Evolutionary conservation across 2,329 filamentous ascomycete genomes (phyloP), one percentile per base, ranked within the genome.

Genomic region (Monosporascus sp.): DNA sequence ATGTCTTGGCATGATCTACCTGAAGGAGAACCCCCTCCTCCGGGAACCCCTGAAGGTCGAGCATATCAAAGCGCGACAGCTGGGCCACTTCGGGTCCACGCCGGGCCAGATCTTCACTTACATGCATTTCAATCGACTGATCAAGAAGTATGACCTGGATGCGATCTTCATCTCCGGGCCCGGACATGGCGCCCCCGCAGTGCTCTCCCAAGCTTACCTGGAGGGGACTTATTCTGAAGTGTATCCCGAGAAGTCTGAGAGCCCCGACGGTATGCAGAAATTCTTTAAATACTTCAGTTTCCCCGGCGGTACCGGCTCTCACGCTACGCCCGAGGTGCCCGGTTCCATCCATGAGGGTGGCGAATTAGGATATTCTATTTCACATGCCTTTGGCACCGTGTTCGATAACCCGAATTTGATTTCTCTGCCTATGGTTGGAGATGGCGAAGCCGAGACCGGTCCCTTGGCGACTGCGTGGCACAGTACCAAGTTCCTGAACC

Each of bases 241-340:
- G 24, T 92, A 90, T 61, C 86, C 87, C 2, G 81, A 88, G 54
- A 89, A 86, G 72, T 81, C 83, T 2, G 81, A 88, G 60, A 82
- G 88, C 64, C 70, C 78, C 39, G 80, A 85, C 53, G 88, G 88
- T 25, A 74, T 92, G 77, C 81, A 84, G 61, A 80, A 78, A 55
- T 90, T 91, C 76, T 90, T 91, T 81, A 90, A 90, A 73, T 82
- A 86, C 59, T 92, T 92, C 72, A 90, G 87, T 1, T 91, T 91
- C 70, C 88, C 88, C 0, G 88, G 88, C 18, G 88, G 88, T 51
- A 85, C 90, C 62, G 87, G 87, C 51, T 88, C 84, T 20, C 88
- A 91, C 66, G 87, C 86, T 51, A 91, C 87, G 1, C 88, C 88
- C 1, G 88, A 92, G 72, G 90, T 87, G 0, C 88, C 88, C 0